Conservation (phyloP, 1,284 basidiomycete genomes). For the Xerocomus amazonicus region DNA sequence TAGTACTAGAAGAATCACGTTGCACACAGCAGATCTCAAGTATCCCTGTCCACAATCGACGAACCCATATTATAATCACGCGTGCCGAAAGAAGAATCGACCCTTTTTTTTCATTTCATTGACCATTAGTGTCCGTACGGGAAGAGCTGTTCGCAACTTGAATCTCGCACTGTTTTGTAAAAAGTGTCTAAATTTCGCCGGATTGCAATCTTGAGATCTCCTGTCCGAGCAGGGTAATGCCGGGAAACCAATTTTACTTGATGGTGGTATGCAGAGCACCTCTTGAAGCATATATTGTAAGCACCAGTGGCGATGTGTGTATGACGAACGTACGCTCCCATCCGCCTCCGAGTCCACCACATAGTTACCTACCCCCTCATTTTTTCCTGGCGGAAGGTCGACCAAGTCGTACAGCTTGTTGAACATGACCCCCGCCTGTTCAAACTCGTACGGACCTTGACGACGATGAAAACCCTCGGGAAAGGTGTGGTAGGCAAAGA, state of each 20-base stretch:
- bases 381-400: constrained; percentile 15
- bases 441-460: constrained; percentile 13
- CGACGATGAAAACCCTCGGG: constrained; percentile 26
- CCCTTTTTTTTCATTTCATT: no score
- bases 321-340: constrained; percentile 15
- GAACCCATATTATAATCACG: no score
- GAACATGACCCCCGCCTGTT: constrained; percentile 6
- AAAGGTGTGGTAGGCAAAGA: constrained; percentile 17
- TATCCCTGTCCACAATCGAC: no score
- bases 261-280: constrained; percentile 19
- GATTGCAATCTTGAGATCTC: constrained; percentile 23
- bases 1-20: no score
- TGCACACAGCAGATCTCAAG: no score
- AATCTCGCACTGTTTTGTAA: constrained; percentile 16
- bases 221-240: constrained; percentile 21
- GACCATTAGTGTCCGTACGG: constrained; percentile 25
- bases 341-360: constrained; percentile 14
- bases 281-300: constrained; percentile 10
- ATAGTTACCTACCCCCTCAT: constrained; percentile 22
- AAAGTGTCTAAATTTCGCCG: constrained; percentile 25
- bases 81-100: no score
- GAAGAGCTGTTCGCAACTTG: constrained; percentile 20
- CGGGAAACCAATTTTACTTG: constrained; percentile 22
- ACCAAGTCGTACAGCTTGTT: not conserved
- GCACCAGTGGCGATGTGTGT: not conserved